A percentile compares a stretch with the other conserved stretches of the same genome.
Evolutionary conservation across 306 rosid genomes (phyloP).

Genomic region (Vigna unguiculata): DNA sequence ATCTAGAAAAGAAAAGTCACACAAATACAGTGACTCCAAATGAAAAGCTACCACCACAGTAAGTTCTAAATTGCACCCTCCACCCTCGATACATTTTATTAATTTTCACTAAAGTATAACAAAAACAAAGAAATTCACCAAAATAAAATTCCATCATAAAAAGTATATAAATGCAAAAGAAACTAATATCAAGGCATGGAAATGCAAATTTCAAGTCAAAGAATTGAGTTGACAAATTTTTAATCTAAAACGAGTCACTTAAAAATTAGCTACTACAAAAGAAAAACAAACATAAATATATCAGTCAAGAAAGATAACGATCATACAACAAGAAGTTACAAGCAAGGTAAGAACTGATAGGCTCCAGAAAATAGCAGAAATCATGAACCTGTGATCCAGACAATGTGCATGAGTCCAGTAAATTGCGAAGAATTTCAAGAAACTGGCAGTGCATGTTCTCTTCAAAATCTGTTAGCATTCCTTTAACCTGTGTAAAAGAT

Average conservation of each 20-base stretch:
- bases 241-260: not conserved
- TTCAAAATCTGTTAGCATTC: constrained; percentile 92
- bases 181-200: constrained; percentile 7
- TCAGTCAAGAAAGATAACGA: not conserved
- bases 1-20: constrained; percentile 41
- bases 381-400: constrained; percentile 84
- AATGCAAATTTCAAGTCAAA: not conserved
- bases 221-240: not conserved
- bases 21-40: constrained; percentile 37
- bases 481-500: constrained; percentile 77
- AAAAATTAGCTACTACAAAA: not conserved
- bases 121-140: no score
- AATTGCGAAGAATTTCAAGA: constrained; percentile 94
- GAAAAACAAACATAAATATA: not conserved
- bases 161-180: constrained; percentile 15
- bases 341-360: constrained; percentile 24
- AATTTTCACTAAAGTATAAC: no score
- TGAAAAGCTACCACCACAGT: constrained; percentile 27
- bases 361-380: constrained; percentile 28
- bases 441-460: constrained; percentile 97
- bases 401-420: constrained; percentile 83
- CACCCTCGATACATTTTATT: no score
- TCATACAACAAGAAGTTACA: constrained; percentile 6
- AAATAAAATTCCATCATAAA: not conserved
- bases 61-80: not conserved